These are phyloP conservation scores for Amoeboaphelidium protococcarum DNA, from an alignment of 371 early-diverging fungal species.

Conservation along the genomic window DNA sequence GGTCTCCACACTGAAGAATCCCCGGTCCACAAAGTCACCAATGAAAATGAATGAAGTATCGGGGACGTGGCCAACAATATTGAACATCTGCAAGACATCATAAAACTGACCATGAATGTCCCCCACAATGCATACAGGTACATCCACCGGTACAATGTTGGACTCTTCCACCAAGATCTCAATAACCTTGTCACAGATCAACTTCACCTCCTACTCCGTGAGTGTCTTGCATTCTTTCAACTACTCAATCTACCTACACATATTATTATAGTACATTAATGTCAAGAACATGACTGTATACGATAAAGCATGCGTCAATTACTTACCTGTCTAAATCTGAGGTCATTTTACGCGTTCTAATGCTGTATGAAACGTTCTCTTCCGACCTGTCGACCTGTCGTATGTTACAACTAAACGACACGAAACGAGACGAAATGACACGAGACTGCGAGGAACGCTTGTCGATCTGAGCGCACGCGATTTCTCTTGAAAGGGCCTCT, in stretches of 20 bases:
- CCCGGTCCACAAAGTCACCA: conserved; percentile 99
- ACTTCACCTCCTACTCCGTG: conserved; percentile 68
- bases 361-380: too few relatives aligned
- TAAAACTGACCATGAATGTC: conserved; percentile 98
- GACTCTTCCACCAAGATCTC: conserved; percentile 84
- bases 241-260: conserved; percentile 51
- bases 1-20: conserved; percentile 95
- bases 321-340: too few relatives aligned
- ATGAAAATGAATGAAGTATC: conserved; percentile 91
- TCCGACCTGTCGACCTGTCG: too few relatives aligned
- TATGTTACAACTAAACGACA: too few relatives aligned
- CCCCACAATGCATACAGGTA: conserved; percentile 96
- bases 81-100: conserved; percentile 82
- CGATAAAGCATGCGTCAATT: too few relatives aligned
- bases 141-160: conserved; percentile 82
- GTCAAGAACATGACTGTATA: too few relatives aligned
- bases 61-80: conserved; percentile 76
- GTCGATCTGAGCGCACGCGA: too few relatives aligned
- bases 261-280: too few relatives aligned
- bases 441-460: too few relatives aligned
- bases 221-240: conserved; percentile 68
- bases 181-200: conserved; percentile 69
- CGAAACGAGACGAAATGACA: too few relatives aligned
- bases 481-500: too few relatives aligned
- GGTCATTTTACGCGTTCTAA: too few relatives aligned